Conservation (phyloP, 2,329 filamentous ascomycete species). For the Colletotrichum costaricense region DNA sequence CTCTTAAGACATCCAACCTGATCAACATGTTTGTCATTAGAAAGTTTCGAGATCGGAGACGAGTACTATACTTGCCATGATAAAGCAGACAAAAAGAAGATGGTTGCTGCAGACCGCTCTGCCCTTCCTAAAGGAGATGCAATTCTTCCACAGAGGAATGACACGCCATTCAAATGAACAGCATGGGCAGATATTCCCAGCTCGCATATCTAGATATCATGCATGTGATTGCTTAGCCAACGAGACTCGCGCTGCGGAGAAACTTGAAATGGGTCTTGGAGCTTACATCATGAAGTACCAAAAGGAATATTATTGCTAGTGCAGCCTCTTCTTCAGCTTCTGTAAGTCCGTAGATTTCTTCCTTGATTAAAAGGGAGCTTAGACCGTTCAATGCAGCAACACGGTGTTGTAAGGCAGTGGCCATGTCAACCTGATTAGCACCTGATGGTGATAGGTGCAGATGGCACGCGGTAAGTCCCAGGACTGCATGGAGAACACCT, state of each 20-base stretch:
- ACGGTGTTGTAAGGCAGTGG: constrained; percentile 38
- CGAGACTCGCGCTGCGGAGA: neutral
- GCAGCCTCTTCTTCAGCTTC: constrained; percentile 39
- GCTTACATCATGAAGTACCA: constrained; percentile 42
- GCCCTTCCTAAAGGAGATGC: constrained; percentile 30
- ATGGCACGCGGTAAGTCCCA: constrained; percentile 42
- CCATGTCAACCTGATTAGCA: constrained; percentile 23
- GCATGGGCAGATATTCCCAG: constrained; percentile 42
- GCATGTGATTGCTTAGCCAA: neutral
- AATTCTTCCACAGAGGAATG: constrained; percentile 42
- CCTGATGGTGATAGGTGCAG: constrained; percentile 36
- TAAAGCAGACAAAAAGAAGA: constrained; percentile 41
- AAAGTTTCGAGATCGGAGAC: neutral
- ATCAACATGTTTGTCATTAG: neutral
- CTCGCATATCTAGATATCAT: constrained; percentile 40
- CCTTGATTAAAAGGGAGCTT: constrained; percentile 36
- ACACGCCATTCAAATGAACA: constrained; percentile 42
- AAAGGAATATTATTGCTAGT: constrained; percentile 40
- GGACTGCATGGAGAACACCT: constrained; percentile 42
- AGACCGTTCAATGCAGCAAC: constrained; percentile 39
- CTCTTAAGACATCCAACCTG: constrained; percentile 44
- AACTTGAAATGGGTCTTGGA: neutral
- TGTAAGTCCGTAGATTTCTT: constrained; percentile 30
- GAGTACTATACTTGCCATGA: constrained; percentile 37
- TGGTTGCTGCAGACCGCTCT: constrained; percentile 35